Base-by-base conservation (phyloP, 2,329 filamentous ascomycete species). In the Triangularia verruculosa region DNA sequence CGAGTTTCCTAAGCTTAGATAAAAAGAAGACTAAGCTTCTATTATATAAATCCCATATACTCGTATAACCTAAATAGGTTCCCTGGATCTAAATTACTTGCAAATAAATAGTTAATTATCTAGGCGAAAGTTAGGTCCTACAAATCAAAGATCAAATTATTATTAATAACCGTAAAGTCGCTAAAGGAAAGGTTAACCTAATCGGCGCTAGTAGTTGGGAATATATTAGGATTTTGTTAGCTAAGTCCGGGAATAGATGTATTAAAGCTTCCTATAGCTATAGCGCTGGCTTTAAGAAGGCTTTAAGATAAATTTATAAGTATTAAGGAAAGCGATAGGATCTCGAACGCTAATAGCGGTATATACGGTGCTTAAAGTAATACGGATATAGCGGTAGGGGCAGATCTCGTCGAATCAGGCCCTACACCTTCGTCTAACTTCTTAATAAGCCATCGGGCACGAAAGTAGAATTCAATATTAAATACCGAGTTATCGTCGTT, bases 81-180 rank as follows among this genome's bases (percentile, higher is more conserved):
- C 1, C 69, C 67, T 5, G 65, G 64, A 28, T 70, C 69, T 47
- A 69, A 24, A n/a, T 68, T 68, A 24, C 66, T 69, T 22, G 63
- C 65, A 25, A 70, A 70, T 2, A 65, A 70, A 51, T 63, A 63
- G 39, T 70, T 67, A 2, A 69, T 63, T 24, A 66, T 66, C 59
- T 68, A 60, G 3, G 65, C 63, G 30, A 70, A 64, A 25, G 59
- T 32, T 2, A 61, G 66, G 25, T 69, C 66, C 66, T 66, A 69
- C 1, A 62, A 60, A 15, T 62, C 55, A 22, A 70, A 70, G 1
- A 68, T 62, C 4, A 62, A 53, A 15, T 64, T 65, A 30, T 70
- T 67, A 22, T 64, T 55, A n/a, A 47, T 47, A 12, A 43, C 47
- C 15, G 60, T 43, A 4, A 63, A 62, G 7, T 61, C 61, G 6